These are phyloP conservation scores for Cladosporium sp. DNA, from an alignment of 2,329 filamentous ascomycete genomes.

Conservation along the genomic window DNA sequence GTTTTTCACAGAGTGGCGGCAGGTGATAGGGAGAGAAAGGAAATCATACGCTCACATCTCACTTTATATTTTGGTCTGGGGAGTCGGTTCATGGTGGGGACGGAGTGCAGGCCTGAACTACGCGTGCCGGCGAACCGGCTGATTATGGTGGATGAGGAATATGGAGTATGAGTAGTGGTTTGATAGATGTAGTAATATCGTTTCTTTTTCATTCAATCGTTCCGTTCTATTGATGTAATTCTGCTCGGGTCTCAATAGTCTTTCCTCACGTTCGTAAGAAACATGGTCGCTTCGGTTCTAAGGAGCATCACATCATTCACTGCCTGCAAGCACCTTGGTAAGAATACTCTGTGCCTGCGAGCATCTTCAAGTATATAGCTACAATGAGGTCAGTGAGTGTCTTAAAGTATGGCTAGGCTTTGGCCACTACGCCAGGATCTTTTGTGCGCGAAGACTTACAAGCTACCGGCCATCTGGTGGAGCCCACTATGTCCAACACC, in stretches of 20 bases:
- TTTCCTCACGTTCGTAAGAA: no score
- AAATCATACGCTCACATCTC: neutral
- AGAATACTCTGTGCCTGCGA: neutral
- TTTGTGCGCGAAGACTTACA: neutral
- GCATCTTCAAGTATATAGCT: constrained; percentile 5
- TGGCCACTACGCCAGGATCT: no score
- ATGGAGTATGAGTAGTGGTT: neutral
- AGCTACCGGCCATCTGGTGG: neutral
- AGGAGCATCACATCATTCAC: neutral
- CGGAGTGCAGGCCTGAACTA: constrained; percentile 18
- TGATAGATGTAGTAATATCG: constrained; percentile 12
- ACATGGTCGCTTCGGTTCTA: neutral
- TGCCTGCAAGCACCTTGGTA: neutral
- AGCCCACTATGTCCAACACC: neutral
- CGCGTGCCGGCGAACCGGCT: neutral
- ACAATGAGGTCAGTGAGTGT: neutral
- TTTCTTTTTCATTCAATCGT: neutral
- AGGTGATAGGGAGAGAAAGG: neutral
- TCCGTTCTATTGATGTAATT: neutral
- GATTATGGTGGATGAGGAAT: neutral
- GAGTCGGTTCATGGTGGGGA: constrained; percentile 1
- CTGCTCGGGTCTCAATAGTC: no score
- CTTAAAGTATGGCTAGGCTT: neutral
- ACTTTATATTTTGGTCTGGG: neutral
- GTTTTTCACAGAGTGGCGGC: neutral